These are phyloP conservation scores for Pseudogymnoascus sp. DNA, from an alignment of 2,329 filamentous ascomycete species.

Conservation along the genomic window DNA sequence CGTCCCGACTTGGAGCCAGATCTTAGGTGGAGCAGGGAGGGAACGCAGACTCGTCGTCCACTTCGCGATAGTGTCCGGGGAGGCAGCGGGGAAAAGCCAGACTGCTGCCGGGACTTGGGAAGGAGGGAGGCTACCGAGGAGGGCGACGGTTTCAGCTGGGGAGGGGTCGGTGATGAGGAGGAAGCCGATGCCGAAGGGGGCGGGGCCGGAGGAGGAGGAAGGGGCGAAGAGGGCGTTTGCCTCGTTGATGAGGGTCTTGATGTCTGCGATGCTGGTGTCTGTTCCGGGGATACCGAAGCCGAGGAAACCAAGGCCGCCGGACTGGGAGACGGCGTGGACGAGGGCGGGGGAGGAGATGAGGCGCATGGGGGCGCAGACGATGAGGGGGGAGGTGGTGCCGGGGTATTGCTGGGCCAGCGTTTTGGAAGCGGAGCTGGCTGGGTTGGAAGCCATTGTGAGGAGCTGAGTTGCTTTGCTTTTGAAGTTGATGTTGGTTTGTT, in stretches of 20 bases:
- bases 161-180: constrained; percentile 25
- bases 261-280: constrained; percentile 22
- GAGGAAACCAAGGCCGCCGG: constrained; percentile 43
- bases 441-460: neutral
- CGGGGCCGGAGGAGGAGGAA: constrained; percentile 11
- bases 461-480: neutral
- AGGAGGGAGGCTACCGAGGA: constrained; percentile 22
- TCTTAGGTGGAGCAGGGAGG: constrained; percentile 20
- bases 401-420: constrained; percentile 36
- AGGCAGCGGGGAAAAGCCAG: constrained; percentile 39
- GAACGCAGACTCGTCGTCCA: constrained; percentile 26
- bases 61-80: constrained; percentile 18
- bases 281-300: constrained; percentile 34
- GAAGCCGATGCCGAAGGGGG: constrained; percentile 40
- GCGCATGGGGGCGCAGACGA: constrained; percentile 61
- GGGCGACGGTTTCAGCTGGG: constrained; percentile 35
- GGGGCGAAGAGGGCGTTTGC: constrained; percentile 15
- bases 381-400: constrained; percentile 49
- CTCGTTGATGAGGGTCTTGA: constrained; percentile 22
- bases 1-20: constrained; percentile 30
- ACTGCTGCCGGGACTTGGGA: constrained; percentile 27
- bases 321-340: constrained; percentile 49
- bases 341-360: constrained; percentile 47
- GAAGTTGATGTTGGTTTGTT: neutral
- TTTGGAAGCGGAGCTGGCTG: neutral